Conservation (phyloP, 73 alveolate genomes). For the Paramecium octaurelia region DNA sequence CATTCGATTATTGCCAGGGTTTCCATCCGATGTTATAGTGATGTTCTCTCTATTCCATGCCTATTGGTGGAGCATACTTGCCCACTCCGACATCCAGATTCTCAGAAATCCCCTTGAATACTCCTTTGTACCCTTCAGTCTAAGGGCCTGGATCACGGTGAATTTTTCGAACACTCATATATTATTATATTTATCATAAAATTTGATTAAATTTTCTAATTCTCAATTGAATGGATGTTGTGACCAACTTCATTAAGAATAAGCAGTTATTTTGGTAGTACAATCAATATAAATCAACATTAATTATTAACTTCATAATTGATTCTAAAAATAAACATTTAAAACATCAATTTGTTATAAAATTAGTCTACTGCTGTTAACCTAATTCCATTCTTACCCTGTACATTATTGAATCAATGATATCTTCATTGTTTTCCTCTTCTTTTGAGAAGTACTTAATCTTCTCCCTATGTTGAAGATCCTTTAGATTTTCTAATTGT, state of each 20-base stretch:
- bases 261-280: too few relatives aligned
- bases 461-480: neutral
- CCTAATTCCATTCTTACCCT: neutral
- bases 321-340: neutral
- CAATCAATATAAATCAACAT: neutral
- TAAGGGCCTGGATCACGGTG: neutral
- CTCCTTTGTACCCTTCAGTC: constrained; percentile 28
- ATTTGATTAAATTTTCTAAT: neutral
- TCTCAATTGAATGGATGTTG: too few relatives aligned
- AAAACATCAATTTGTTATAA: neutral
- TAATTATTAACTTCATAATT: neutral
- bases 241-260: too few relatives aligned
- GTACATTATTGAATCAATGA: neutral
- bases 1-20: constrained; percentile 34
- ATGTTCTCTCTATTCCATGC: constrained; percentile 12
- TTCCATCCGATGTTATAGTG: constrained; percentile 43
- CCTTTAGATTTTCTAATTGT: neutral
- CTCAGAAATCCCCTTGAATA: constrained; percentile 32
- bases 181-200: neutral
- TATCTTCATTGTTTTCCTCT: neutral
- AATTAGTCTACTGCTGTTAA: neutral
- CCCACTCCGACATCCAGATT: constrained; percentile 32
- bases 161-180: constrained; percentile 33
- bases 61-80: neutral
- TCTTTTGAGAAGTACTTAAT: neutral